These are phyloP conservation scores for Yamadazyma olivae DNA, from an alignment of 805 yeast species.

Conservation along the genomic window DNA sequence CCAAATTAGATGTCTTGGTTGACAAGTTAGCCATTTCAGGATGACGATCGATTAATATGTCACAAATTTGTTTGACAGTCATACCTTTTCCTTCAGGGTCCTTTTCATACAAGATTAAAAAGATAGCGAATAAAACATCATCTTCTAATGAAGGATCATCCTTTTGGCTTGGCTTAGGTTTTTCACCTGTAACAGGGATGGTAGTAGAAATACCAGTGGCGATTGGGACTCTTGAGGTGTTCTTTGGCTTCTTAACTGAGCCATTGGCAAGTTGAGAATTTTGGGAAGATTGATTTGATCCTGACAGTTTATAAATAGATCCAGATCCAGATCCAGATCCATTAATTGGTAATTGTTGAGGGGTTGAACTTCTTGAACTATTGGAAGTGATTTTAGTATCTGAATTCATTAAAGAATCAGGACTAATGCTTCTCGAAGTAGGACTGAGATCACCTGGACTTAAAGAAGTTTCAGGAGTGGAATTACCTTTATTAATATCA, in stretches of 20 bases:
- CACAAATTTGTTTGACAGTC: conserved; percentile 90
- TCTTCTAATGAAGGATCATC: conserved; percentile 62
- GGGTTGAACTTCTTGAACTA: conserved; percentile 33
- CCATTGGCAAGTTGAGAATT: not conserved
- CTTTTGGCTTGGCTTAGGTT: conserved; percentile 67
- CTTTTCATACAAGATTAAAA: conserved; percentile 63
- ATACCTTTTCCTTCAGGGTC: conserved; percentile 72
- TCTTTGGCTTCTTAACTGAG: conserved; percentile 29
- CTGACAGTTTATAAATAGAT: not conserved
- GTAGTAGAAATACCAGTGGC: conserved; percentile 76
- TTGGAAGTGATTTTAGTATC: conserved; percentile 20
- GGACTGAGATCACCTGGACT: conserved; percentile 39
- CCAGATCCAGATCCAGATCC: conserved; percentile 4
- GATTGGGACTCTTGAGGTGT: conserved; percentile 45
- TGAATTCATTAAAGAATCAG: conserved; percentile 39
- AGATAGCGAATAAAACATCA: conserved; percentile 72
- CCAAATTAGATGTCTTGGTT: conserved; percentile 76
- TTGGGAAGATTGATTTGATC: not conserved
- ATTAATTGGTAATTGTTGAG: conserved; percentile 13
- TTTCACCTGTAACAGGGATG: conserved; percentile 73
- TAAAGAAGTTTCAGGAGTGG: conserved; percentile 7
- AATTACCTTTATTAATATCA: conserved; percentile 1
- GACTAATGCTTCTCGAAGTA: conserved; percentile 39
- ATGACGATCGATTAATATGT: conserved; percentile 65
- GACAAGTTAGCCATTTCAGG: conserved; percentile 83